Base-by-base conservation (phyloP, 257 asterid species). In the Craterostigma plantagineum region DNA sequence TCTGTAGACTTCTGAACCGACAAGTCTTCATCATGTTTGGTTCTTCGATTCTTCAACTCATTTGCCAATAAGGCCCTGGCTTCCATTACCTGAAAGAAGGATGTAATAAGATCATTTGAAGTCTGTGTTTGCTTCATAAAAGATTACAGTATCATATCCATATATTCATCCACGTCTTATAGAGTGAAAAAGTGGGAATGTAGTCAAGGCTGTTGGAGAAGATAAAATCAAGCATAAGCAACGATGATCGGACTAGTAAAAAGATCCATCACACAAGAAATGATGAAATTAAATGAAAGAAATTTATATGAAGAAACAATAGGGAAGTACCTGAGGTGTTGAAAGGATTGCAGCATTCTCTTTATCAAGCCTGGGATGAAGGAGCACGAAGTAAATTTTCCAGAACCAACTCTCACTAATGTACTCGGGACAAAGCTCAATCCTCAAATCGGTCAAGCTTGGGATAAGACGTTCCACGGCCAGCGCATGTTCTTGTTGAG, bases 401-500 rank as follows among this genome's bases (percentile, higher is more conserved):
- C 97, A 86, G 68, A 86, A 86, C 63, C 69, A 55, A 69, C 60
- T 66, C 51, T 86, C 97, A 52, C 79, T 76, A 71, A 86, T 86
- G 64, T 69, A 64, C 57, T 65, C 81, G 42, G 97, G 97, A 70
- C 93, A 86, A 52, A 86, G 87, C 60, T 81, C 87, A 55, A 75
- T 69, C 76, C 92, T 63, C 50, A 86, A 53, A 40, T 92, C 85
- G 57, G 94, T 77, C 55, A 86, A 69, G 60, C 73, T 58, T 6
- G 97, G 97, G 51, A 72, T 81, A 53, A 75, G 71, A 37, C 52
- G 73, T 47, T 86, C 97, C 30, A 86, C 82, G 47, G 97, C 93
- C 49, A 81, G 61, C 17, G 93, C 94, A 39, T 81, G 94, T 52
- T 86, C 97, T 73, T 86, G 94, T 58, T 86, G 97, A 56, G 71